These are phyloP conservation scores for Fusarium papillatum DNA, from an alignment of 2,329 filamentous ascomycete genomes.

Conservation along the genomic window DNA sequence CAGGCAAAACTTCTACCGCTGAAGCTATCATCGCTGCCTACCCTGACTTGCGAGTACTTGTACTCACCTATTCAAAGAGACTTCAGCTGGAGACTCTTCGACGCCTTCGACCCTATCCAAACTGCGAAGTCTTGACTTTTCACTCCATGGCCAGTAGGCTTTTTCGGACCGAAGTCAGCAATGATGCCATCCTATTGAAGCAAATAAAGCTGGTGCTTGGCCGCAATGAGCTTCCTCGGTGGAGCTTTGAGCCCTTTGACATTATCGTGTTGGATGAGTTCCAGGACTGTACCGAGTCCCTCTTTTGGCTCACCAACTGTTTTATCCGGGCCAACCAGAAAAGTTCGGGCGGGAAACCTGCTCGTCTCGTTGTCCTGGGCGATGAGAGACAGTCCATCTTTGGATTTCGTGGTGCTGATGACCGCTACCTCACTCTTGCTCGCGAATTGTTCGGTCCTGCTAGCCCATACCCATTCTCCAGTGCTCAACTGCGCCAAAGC, in stretches of 20 bases:
- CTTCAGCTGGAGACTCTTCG: conserved; percentile 41
- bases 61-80: conserved; percentile 47
- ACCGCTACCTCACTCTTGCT: conserved; percentile 43
- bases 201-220: too few species aligned
- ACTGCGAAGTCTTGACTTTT: conserved; percentile 43
- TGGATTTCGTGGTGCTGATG: conserved; percentile 44
- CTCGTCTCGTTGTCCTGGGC: conserved; percentile 45
- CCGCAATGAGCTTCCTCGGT: conserved; percentile 29
- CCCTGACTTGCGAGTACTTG: conserved; percentile 28
- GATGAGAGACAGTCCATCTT: conserved; percentile 49
- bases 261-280: conserved; percentile 49
- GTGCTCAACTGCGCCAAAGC: conserved; percentile 38
- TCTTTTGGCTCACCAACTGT: conserved; percentile 43
- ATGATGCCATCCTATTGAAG: conserved; percentile 30
- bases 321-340: conserved; percentile 42
- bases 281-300: conserved; percentile 46
- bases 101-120: conserved; percentile 34
- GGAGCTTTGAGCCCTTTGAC: conserved; percentile 43
- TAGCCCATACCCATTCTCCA: conserved; percentile 37
- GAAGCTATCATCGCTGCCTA: conserved; percentile 45
- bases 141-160: conserved; percentile 42
- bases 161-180: conserved; percentile 26
- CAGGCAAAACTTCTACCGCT: conserved; percentile 49
- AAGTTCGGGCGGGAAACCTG: conserved; percentile 19
- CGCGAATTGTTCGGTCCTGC: conserved; percentile 36